Conservation (phyloP, 1,284 basidiomycete genomes). For the Rhodotorula mucilaginosa region DNA sequence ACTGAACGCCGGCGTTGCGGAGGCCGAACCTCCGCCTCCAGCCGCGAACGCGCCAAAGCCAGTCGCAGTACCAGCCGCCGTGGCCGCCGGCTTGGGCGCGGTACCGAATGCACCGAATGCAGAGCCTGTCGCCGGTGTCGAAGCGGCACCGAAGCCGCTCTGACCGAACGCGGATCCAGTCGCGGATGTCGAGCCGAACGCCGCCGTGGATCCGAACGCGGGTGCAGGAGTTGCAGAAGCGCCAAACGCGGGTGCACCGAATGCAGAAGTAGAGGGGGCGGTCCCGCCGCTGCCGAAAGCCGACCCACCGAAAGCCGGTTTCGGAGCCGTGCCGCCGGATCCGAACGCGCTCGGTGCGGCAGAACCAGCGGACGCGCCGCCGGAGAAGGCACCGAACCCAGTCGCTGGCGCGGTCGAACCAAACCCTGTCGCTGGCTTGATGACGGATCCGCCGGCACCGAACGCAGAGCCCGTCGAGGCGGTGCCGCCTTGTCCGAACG, state of each 20-base stretch:
- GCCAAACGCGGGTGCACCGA: slow-evolving; percentile 50
- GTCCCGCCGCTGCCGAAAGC: background rate
- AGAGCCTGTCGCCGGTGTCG: slow-evolving; percentile 42
- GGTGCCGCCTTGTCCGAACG: slow-evolving; percentile 26
- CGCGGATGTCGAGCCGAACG: slow-evolving; percentile 2
- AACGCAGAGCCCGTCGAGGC: slow-evolving; percentile 12
- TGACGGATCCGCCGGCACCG: slow-evolving; percentile 11
- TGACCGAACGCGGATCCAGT: slow-evolving; percentile 22
- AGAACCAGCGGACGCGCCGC: background rate
- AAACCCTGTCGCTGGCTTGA: slow-evolving; percentile 9
- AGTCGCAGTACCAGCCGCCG: background rate
- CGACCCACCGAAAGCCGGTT: slow-evolving; percentile 4
- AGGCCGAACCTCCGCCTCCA: slow-evolving; percentile 24
- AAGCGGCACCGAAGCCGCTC: slow-evolving; percentile 47
- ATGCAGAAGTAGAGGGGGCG: background rate
- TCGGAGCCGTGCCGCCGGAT: slow-evolving; percentile 10
- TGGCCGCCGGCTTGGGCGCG: slow-evolving; percentile 42
- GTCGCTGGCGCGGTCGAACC: background rate
- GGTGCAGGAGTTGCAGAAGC: slow-evolving; percentile 43
- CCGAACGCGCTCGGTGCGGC: slow-evolving; percentile 15
- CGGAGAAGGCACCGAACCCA: slow-evolving; percentile 11
- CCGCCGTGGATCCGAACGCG: slow-evolving; percentile 48
- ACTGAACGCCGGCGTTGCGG: slow-evolving; percentile 31
- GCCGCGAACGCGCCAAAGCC: slow-evolving; percentile 27
- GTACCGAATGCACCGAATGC: slow-evolving; percentile 55